Conservation (phyloP, 2,329 filamentous ascomycete genomes). For the Arthroderma uncinatum region DNA sequence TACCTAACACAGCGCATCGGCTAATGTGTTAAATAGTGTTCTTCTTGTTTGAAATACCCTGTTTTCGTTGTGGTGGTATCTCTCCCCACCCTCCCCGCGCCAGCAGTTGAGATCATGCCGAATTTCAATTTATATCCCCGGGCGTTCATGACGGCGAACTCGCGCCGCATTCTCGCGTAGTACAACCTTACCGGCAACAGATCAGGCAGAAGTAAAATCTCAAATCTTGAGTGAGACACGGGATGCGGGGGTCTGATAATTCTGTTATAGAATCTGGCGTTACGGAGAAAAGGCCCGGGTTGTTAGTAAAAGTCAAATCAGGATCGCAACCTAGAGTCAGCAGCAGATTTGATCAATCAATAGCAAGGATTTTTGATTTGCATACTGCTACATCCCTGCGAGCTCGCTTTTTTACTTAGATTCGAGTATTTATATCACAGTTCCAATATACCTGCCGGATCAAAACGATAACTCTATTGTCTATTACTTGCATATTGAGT, state of each 20-base stretch:
- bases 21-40: conserved; percentile 10
- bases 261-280: background rate
- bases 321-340: background rate
- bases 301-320: background rate
- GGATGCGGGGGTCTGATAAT: background rate
- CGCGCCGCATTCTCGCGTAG: background rate
- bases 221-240: background rate
- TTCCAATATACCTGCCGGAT: background rate
- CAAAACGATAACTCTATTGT: background rate
- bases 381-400: background rate
- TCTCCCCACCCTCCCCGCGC: background rate
- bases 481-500: background rate
- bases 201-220: background rate
- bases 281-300: background rate
- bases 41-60: conserved; percentile 16
- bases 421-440: background rate
- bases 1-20: background rate
- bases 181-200: background rate
- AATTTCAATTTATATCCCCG: background rate
- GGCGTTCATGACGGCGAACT: background rate
- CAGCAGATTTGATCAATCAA: background rate
- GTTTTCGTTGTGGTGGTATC: background rate
- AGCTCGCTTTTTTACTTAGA: background rate
- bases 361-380: background rate
- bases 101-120: background rate